Base-by-base conservation (phyloP, 2,329 filamentous ascomycete genomes). In the Bipolaris sorokiniana region DNA sequence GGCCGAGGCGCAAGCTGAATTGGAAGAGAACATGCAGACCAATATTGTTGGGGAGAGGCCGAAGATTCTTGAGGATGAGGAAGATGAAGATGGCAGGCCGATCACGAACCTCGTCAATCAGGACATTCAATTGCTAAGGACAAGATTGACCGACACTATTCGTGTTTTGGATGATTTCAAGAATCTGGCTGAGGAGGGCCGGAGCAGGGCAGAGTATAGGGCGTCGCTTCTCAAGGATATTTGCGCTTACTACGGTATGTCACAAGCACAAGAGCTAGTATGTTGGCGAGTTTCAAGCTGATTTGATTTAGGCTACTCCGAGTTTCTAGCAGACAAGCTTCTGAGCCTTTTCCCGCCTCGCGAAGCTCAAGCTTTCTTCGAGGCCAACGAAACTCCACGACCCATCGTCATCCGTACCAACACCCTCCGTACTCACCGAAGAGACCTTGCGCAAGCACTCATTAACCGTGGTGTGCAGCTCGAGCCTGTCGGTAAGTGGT, bases 401-500 rank as follows among this genome's bases (percentile, higher is more conserved):
- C 95, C 95, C 3, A 88, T 99, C 56, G 95, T 99, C 64, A 96
- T 99, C 74, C 89, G 95, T 72, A 98, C 95, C 62, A 99, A 99
- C 79, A 99, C 94, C 7, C 86, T 99, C 57, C 90, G 92, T 67
- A 89, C 87, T 15, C 86, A 88, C 69, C 82, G 87, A 65, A 80
- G 87, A 65, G 93, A 96, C 62, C 88, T 99, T 16, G 95, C 95
- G 9, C 93, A 97, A 77, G 86, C 93, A 1, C 85, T 97, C 58
- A 97, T 97, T 83, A 97, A 97, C 80, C 90, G 94, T 63, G 95
- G 95, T 63, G 95, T 99, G 47, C 96, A 93, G 13, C 86, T 99
- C 37, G 94, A 99, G 78, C 95, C 95, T 2, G 92, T 99, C 16
- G 95, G 95, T 60, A 98, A 98, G 78, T 99, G 95, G 95, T 95